Conservation (phyloP, 768 basidiomycete genomes). For the Boletus reticulatus region DNA sequence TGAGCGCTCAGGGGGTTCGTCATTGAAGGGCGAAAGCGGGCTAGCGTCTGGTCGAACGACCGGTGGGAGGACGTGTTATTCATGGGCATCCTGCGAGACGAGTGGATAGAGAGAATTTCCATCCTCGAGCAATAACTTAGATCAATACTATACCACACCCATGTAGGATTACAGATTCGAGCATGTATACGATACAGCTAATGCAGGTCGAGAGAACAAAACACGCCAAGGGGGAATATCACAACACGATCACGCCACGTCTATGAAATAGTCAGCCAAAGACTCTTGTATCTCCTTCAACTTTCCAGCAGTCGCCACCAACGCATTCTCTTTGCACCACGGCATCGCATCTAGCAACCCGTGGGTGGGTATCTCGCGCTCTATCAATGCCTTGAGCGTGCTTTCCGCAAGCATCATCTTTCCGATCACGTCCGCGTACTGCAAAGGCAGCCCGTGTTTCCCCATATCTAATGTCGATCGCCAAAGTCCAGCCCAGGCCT, state of each 20-base stretch:
- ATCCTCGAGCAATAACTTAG: slow-evolving; percentile 22
- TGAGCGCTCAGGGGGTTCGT: slow-evolving; percentile 35
- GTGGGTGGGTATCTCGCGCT: slow-evolving; percentile 40
- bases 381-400: slow-evolving; percentile 44
- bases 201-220: neutral
- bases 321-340: slow-evolving; percentile 42
- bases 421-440: slow-evolving; percentile 44
- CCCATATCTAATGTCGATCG: slow-evolving; percentile 39
- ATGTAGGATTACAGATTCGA: slow-evolving; percentile 8
- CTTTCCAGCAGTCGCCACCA: slow-evolving; percentile 41
- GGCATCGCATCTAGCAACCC: slow-evolving; percentile 43
- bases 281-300: slow-evolving; percentile 47
- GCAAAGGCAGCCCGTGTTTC: slow-evolving; percentile 38
- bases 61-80: slow-evolving; percentile 37
- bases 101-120: slow-evolving; percentile 33
- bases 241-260: slow-evolving; percentile 29
- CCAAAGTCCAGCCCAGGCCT: slow-evolving; percentile 48
- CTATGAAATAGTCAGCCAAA: slow-evolving; percentile 46
- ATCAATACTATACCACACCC: too few relatives aligned
- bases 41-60: slow-evolving; percentile 35
- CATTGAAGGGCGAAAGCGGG: slow-evolving; percentile 37
- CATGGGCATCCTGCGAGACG: slow-evolving; percentile 41
- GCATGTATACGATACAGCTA: slow-evolving; percentile 8
- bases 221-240: neutral
- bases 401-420: slow-evolving; percentile 48